Percentiles rank a stretch among this genome's conserved stretches.
Conservation (phyloP, 441 rosid genomes). For the Gossypium laxum region DNA sequence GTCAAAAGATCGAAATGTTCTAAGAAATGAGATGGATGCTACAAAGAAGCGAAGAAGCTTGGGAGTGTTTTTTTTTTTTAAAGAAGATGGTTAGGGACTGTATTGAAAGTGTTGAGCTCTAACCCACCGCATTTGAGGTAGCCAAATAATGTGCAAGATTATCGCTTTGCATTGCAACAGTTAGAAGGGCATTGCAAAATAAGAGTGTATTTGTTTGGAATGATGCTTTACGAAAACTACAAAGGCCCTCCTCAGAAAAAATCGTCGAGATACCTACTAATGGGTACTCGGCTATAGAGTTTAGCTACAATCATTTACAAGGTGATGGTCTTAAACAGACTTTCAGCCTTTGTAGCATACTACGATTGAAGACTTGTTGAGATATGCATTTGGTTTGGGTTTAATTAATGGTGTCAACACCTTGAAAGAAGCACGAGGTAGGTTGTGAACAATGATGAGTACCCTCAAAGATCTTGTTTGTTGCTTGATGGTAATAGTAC, state of each 20-base stretch:
- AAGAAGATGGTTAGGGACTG: not conserved
- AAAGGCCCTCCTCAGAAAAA: not conserved
- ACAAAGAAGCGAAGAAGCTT: not conserved
- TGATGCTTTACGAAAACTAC: conserved; percentile 15
- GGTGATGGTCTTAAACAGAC: conserved; percentile 2
- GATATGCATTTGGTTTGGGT: not conserved
- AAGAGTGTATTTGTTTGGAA: conserved; percentile 13
- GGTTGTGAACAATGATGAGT: not conserved
- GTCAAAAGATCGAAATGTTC: not conserved
- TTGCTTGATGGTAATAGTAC: not conserved
- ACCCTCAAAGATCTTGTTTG: not conserved
- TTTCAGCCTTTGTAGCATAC: not conserved
- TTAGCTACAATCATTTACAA: not conserved
- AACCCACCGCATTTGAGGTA: not conserved
- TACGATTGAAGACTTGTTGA: not conserved
- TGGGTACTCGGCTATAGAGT: not conserved
- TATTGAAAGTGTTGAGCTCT: not conserved
- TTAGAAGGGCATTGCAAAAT: conserved; percentile 18
- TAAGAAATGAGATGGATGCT: not conserved
- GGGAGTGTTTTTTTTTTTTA: not conserved
- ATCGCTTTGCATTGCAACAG: conserved; percentile 19
- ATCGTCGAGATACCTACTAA: not conserved
- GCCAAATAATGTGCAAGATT: conserved; percentile 21
- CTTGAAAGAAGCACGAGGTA: not conserved
- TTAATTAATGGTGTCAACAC: not conserved